phyloP scores from a whole-genome alignment of 148 eudicot species.

The Rhododendron vialii region DNA sequence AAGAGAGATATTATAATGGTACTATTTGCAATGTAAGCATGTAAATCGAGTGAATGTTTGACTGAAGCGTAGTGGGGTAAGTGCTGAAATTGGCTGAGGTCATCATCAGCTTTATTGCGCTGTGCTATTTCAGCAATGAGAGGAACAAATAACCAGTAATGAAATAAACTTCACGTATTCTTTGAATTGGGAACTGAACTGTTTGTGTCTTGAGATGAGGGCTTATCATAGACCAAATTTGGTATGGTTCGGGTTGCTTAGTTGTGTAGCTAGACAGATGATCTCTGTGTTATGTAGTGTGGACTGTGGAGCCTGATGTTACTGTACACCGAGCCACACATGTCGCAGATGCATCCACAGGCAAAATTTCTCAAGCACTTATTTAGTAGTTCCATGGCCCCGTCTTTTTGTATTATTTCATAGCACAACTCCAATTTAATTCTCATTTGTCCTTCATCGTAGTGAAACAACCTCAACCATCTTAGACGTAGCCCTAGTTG shows the following conservation, averaged over 20 bases:
- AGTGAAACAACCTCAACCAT: neutral
- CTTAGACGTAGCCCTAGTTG: neutral
- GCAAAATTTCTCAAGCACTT: neutral
- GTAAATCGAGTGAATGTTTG: neutral
- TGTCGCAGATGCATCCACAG: neutral
- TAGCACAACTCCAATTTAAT: neutral
- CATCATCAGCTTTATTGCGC: neutral
- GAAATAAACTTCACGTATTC: neutral
- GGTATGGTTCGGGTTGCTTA: neutral
- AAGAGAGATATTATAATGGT: neutral
- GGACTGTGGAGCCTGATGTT: neutral
- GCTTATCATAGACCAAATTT: neutral
- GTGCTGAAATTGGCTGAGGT: neutral
- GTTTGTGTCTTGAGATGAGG: neutral
- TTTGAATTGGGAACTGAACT: neutral
- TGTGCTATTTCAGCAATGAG: neutral
- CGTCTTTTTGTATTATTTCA: neutral
- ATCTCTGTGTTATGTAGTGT: neutral
- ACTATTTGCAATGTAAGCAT: neutral
- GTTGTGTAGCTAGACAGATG: neutral
- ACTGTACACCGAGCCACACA: neutral
- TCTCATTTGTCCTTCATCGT: neutral
- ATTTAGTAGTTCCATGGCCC: neutral
- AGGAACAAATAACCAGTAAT: neutral
- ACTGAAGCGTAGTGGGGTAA: neutral